These are phyloP conservation scores for Xylaria sp. DNA, from an alignment of 2,329 filamentous ascomycete genomes.

Conservation along the genomic window DNA sequence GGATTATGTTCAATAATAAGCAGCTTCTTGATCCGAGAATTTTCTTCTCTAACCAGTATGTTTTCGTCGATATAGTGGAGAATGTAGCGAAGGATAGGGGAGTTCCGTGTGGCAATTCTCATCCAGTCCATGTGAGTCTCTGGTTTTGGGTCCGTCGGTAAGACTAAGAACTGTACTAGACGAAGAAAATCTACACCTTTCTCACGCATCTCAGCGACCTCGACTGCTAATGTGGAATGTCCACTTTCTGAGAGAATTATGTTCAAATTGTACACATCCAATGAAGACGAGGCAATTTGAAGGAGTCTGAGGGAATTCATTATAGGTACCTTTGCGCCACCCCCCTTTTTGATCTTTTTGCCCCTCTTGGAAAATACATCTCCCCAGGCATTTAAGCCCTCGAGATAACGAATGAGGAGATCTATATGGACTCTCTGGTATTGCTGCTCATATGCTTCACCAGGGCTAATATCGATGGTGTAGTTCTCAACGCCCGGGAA, in stretches of 20 bases:
- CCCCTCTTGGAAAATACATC: neutral
- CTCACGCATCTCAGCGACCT: conserved; percentile 43
- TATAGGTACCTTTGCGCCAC: conserved; percentile 23
- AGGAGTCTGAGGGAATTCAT: conserved; percentile 32
- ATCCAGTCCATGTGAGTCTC: conserved; percentile 42
- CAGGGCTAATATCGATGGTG: conserved; percentile 43
- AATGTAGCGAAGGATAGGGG: conserved; percentile 47
- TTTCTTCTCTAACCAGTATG: conserved; percentile 33
- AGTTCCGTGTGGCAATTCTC: conserved; percentile 42
- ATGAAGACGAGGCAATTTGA: conserved; percentile 45
- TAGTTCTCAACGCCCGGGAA: conserved; percentile 44
- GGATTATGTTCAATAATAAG: conserved; percentile 45
- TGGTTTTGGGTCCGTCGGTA: conserved; percentile 29
- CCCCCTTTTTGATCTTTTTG: conserved; percentile 8
- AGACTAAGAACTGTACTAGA: conserved; percentile 41
- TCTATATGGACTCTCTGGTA: conserved; percentile 44
- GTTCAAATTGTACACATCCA: conserved; percentile 44
- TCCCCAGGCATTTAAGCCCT: conserved; percentile 36
- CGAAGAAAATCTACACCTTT: conserved; percentile 37
- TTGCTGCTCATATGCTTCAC: conserved; percentile 29
- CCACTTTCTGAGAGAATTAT: conserved; percentile 35
- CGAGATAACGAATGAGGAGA: conserved; percentile 42
- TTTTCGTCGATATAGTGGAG: conserved; percentile 44
- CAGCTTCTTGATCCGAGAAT: conserved; percentile 45
- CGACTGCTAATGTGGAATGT: conserved; percentile 33